Evolutionary conservation across 495 filamentous ascomycete species (phyloP).

Genomic region (Aspergillus carlsbadensis): DNA sequence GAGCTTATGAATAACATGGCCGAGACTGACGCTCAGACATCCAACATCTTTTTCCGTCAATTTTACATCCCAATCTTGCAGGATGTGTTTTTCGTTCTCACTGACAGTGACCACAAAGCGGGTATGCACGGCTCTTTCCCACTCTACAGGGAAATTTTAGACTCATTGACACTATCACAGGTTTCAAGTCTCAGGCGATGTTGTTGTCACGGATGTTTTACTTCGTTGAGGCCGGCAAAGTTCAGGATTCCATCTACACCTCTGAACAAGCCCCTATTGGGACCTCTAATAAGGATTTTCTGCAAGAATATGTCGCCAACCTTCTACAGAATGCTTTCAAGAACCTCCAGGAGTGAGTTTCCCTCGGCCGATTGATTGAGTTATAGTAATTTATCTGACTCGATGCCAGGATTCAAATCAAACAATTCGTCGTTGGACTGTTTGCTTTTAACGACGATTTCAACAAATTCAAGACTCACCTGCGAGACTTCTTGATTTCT

Average conservation of each 20-base stretch:
- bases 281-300: slow-evolving; percentile 85
- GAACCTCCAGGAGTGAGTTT: slow-evolving; percentile 85
- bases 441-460: slow-evolving; percentile 80
- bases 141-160: slow-evolving; percentile 2
- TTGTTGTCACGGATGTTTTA: slow-evolving; percentile 94
- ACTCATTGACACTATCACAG: slow-evolving; percentile 28
- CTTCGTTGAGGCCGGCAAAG: slow-evolving; percentile 80
- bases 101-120: slow-evolving; percentile 97
- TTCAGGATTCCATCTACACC: slow-evolving; percentile 84
- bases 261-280: slow-evolving; percentile 78
- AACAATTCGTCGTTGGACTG: slow-evolving; percentile 80
- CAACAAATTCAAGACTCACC: slow-evolving; percentile 85
- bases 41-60: slow-evolving; percentile 93
- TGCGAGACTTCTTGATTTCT: slow-evolving; percentile 96
- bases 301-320: slow-evolving; percentile 78
- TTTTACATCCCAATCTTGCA: slow-evolving; percentile 95
- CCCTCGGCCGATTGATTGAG: background rate
- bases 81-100: slow-evolving; percentile 97
- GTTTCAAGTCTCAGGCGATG: slow-evolving; percentile 95
- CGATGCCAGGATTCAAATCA: slow-evolving; percentile 71
- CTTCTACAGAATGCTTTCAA: slow-evolving; percentile 90
- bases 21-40: slow-evolving; percentile 80
- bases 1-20: slow-evolving; percentile 98
- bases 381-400: slow-evolving; percentile 32
- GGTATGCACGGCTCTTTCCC: slow-evolving; percentile 44